These are phyloP conservation scores for Hortaea sp. DNA, from an alignment of 2,329 filamentous ascomycete genomes.

Conservation along the genomic window DNA sequence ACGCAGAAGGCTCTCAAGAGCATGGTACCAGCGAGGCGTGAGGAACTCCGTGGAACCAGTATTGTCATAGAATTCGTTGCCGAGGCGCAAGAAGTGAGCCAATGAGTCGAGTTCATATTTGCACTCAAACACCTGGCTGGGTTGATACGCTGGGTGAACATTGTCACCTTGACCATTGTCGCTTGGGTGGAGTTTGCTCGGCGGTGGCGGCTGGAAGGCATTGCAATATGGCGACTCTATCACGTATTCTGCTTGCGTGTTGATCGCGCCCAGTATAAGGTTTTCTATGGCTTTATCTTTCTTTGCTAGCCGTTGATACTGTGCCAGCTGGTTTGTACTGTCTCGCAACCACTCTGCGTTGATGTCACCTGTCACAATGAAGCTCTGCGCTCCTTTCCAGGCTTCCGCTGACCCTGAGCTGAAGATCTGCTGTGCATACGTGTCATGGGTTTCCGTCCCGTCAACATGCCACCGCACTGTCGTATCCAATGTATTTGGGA, in stretches of 20 bases:
- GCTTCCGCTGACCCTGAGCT: constrained; percentile 35
- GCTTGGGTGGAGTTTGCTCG: constrained; percentile 61
- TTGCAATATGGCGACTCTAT: constrained; percentile 96
- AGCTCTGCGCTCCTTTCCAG: constrained; percentile 81
- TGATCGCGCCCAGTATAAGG: constrained; percentile 84
- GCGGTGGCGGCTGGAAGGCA: constrained; percentile 88
- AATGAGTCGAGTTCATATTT: constrained; percentile 98
- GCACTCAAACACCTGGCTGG: constrained; percentile 83
- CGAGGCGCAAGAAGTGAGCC: constrained; percentile 77
- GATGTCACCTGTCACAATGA: constrained; percentile 89
- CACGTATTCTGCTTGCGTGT: constrained; percentile 90
- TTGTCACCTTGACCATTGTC: constrained; percentile 72
- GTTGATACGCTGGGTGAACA: constrained; percentile 82
- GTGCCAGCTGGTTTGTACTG: constrained; percentile 84
- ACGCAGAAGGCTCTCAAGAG: constrained; percentile 61
- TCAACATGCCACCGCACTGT: constrained; percentile 80
- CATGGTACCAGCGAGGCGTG: constrained; percentile 65
- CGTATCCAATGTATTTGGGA: constrained; percentile 83
- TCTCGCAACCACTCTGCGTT: constrained; percentile 88
- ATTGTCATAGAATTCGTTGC: constrained; percentile 75
- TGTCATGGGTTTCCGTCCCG: constrained; percentile 40
- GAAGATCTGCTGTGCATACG: constrained; percentile 22
- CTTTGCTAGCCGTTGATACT: constrained; percentile 77
- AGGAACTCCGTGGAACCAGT: constrained; percentile 72
- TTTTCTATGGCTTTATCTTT: constrained; percentile 69